Evolutionary conservation across 2,329 filamentous ascomycete species (phyloP).

Genomic region (Xylaria sp.): DNA sequence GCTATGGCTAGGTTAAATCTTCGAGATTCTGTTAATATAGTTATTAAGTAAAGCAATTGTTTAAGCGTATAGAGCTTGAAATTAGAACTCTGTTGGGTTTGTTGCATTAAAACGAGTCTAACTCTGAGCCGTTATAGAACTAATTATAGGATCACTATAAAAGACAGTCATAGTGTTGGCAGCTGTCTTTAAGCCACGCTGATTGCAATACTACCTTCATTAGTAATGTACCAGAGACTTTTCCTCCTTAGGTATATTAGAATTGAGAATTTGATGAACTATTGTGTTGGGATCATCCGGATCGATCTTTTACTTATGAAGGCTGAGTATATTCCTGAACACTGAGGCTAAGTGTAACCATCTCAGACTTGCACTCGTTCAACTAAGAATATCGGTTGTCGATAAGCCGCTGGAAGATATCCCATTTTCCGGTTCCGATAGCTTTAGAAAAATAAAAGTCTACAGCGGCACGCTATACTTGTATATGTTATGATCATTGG

Average conservation of each 20-base stretch:
- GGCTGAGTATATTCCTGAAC: background rate
- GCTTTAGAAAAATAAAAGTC: slow-evolving; percentile 32
- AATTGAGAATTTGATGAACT: slow-evolving; percentile 27
- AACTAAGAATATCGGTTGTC: background rate
- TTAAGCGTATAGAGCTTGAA: slow-evolving; percentile 21
- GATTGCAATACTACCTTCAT: slow-evolving; percentile 20
- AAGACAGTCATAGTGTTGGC: too few relatives aligned
- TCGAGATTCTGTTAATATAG: slow-evolving; percentile 52
- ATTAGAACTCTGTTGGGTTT: background rate
- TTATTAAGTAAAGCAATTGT: slow-evolving; percentile 47
- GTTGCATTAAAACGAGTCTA: slow-evolving; percentile 8
- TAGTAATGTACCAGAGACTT: slow-evolving; percentile 18
- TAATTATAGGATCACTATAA: slow-evolving; percentile 22
- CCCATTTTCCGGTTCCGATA: background rate
- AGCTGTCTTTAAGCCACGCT: slow-evolving; percentile 27
- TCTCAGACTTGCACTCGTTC: background rate
- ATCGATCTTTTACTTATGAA: background rate
- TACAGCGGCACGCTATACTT: slow-evolving; percentile 25
- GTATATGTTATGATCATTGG: slow-evolving; percentile 20
- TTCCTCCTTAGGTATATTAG: slow-evolving; percentile 18
- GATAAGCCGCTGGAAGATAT: slow-evolving; percentile 4
- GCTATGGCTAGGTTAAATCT: slow-evolving; percentile 50
- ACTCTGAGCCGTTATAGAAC: slow-evolving; percentile 25
- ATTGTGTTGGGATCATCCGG: slow-evolving; percentile 1
- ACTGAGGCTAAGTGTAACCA: background rate